Evolutionary conservation across 2,329 filamentous ascomycete species (phyloP).

Genomic region (Phaeoacremonium minimum): DNA sequence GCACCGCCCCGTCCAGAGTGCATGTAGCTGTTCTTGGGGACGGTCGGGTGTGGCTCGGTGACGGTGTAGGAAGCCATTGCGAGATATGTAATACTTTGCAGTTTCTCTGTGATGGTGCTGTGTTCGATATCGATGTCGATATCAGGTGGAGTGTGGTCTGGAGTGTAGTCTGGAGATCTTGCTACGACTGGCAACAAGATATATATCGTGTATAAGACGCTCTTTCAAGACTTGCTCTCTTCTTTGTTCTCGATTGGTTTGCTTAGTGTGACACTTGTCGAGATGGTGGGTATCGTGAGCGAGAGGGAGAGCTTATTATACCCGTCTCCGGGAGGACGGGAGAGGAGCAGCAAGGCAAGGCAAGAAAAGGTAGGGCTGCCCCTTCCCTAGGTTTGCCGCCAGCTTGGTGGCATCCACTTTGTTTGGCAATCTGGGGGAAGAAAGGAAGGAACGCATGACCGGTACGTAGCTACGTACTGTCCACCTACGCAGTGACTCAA

Average conservation of each 20-base stretch:
- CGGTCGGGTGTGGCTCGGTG: slow-evolving; percentile 44
- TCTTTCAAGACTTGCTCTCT: neutral
- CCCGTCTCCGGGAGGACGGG: neutral
- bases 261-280: too few relatives aligned
- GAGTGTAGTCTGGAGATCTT: too few relatives aligned
- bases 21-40: slow-evolving; percentile 39
- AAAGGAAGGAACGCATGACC: too few relatives aligned
- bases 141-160: slow-evolving; percentile 7
- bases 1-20: slow-evolving; percentile 53
- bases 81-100: too few relatives aligned
- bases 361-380: neutral
- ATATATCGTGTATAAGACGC: too few relatives aligned
- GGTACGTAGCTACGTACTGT: too few relatives aligned
- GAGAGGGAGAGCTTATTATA: neutral
- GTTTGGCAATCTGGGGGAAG: too few relatives aligned
- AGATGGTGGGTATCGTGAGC: neutral
- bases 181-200: too few relatives aligned
- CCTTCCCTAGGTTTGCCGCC: too few relatives aligned
- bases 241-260: neutral
- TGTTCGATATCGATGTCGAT: slow-evolving; percentile 7
- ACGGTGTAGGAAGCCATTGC: slow-evolving; percentile 39
- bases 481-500: too few relatives aligned
- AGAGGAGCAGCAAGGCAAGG: neutral
- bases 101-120: slow-evolving; percentile 10
- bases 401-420: too few relatives aligned